Evolutionary conservation across 495 filamentous ascomycete genomes (phyloP).

Genomic region (Bathelium albidoporum): DNA sequence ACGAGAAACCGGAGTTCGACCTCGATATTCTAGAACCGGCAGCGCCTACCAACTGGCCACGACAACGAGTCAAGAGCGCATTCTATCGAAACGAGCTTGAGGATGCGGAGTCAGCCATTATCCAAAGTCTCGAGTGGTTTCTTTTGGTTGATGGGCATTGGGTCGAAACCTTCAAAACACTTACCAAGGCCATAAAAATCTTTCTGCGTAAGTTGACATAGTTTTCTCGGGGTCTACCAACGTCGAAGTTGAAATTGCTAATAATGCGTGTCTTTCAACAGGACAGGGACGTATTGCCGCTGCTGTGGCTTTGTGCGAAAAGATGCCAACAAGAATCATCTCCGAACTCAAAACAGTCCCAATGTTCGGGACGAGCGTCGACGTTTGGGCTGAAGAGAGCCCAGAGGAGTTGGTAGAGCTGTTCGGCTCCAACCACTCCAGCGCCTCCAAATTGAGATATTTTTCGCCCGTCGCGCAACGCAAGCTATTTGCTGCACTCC

Average conservation of each 20-base stretch:
- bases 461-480: background rate
- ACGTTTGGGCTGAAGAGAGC: conserved; percentile 13
- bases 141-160: conserved; percentile 60
- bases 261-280: conserved; percentile 7
- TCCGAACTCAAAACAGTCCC: conserved; percentile 11
- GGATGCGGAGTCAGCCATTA: conserved; percentile 56
- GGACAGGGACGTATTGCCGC: conserved; percentile 16
- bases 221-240: background rate
- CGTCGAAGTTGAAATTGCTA: background rate
- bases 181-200: conserved; percentile 58
- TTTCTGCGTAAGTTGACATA: conserved; percentile 52
- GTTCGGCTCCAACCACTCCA: background rate
- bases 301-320: conserved; percentile 11
- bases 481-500: background rate
- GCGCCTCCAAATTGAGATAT: background rate
- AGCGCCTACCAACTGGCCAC: conserved; percentile 22
- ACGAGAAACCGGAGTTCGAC: background rate
- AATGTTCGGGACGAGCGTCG: conserved; percentile 5
- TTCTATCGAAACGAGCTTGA: conserved; percentile 15
- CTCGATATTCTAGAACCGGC: conserved; percentile 9
- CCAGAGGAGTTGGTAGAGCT: background rate
- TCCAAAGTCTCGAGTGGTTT: conserved; percentile 79
- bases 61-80: conserved; percentile 18
- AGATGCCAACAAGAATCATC: conserved; percentile 11
- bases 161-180: conserved; percentile 56